Percentiles rank a stretch among this genome's conserved stretches.
Evolutionary conservation across 2,329 filamentous ascomycete species (phyloP).

Genomic region (Aspergillus fructus): DNA sequence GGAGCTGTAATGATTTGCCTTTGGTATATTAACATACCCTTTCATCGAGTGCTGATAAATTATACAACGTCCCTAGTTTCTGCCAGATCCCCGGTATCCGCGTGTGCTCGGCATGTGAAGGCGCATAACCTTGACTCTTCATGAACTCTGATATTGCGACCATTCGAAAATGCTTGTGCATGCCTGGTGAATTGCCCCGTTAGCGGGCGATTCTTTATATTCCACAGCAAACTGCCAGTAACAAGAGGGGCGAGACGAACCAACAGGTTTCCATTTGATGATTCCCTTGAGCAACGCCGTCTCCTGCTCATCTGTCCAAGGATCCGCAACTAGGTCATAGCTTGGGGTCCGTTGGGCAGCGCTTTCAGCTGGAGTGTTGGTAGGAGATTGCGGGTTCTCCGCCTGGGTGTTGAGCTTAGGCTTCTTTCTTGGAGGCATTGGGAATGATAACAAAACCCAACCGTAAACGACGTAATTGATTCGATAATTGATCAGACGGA

Average conservation of each 20-base stretch:
- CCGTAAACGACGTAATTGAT: not conserved
- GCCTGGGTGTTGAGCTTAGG: slow-evolving; percentile 47
- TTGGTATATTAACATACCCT: slow-evolving; percentile 60
- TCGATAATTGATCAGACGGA: not conserved
- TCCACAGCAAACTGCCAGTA: not conserved
- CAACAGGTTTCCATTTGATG: slow-evolving; percentile 94
- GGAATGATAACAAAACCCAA: not conserved
- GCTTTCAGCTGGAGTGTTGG: slow-evolving; percentile 29
- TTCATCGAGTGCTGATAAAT: slow-evolving; percentile 82
- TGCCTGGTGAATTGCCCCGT: slow-evolving; percentile 48
- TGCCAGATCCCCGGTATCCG: slow-evolving; percentile 88
- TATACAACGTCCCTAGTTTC: slow-evolving; percentile 80
- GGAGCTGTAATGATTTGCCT: not conserved
- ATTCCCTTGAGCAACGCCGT: slow-evolving; percentile 90
- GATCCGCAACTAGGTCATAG: slow-evolving; percentile 60
- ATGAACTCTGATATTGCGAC: slow-evolving; percentile 79
- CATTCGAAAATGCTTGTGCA: slow-evolving; percentile 94
- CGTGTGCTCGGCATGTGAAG: slow-evolving; percentile 67
- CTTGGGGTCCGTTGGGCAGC: slow-evolving; percentile 36
- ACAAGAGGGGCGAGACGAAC: slow-evolving; percentile 45
- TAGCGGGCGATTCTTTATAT: not conserved
- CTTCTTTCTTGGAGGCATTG: slow-evolving; percentile 60
- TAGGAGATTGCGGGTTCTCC: slow-evolving; percentile 28
- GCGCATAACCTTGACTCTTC: slow-evolving; percentile 75
- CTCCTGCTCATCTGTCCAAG: slow-evolving; percentile 95